Evolutionary conservation across 805 yeast genomes (phyloP).

Genomic region (Wickerhamiella sergipiensis): DNA sequence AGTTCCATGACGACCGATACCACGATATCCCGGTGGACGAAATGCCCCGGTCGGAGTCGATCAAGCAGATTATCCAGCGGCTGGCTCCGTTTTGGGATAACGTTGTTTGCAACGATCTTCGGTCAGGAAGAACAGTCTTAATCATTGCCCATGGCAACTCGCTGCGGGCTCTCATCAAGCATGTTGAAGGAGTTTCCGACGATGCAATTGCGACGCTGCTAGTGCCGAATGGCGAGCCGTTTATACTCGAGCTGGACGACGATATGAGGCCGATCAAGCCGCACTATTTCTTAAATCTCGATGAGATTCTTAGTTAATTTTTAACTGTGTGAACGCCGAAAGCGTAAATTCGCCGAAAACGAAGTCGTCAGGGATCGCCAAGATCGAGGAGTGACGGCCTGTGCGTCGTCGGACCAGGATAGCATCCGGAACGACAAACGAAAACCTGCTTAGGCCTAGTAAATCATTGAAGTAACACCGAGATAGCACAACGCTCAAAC

Average conservation of each 20-base stretch:
- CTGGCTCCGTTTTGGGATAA: slow-evolving; percentile 93
- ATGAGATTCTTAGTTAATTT: background rate
- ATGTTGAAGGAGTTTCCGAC: slow-evolving; percentile 83
- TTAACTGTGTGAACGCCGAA: too few species aligned
- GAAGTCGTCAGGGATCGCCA: too few species aligned
- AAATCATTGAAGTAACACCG: too few species aligned
- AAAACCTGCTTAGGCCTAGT: too few species aligned
- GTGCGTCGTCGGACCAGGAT: too few species aligned
- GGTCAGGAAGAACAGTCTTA: slow-evolving; percentile 74
- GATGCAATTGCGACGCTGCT: slow-evolving; percentile 83
- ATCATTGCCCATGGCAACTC: slow-evolving; percentile 98
- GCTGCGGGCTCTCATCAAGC: slow-evolving; percentile 86
- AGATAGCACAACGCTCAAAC: too few species aligned
- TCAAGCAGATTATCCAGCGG: slow-evolving; percentile 87
- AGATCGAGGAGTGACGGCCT: too few species aligned
- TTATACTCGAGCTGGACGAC: slow-evolving; percentile 85
- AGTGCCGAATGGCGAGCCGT: slow-evolving; percentile 96
- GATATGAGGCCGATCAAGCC: slow-evolving; percentile 73
- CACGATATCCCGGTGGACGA: slow-evolving; percentile 65
- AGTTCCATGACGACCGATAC: slow-evolving; percentile 76
- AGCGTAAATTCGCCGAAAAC: too few species aligned
- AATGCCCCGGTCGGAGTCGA: slow-evolving; percentile 86
- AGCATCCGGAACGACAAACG: too few species aligned
- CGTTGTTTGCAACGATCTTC: slow-evolving; percentile 67
- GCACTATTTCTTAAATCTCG: background rate